These are phyloP conservation scores for Nicotiana attenuata DNA, from an alignment of 257 asterid genomes.

Conservation along the genomic window DNA sequence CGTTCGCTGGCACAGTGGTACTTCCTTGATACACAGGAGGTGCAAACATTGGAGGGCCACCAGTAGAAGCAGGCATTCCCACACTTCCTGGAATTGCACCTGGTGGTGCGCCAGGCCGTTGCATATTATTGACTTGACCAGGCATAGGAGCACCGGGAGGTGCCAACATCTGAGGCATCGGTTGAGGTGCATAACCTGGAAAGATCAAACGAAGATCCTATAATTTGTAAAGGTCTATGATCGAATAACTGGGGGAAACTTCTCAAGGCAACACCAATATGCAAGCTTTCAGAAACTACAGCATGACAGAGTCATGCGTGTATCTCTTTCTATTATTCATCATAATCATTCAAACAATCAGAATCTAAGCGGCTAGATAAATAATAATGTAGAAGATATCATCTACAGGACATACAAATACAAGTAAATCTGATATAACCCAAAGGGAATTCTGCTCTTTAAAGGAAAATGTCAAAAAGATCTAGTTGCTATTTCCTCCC, in stretches of 20 bases:
- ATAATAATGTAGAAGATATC: neutral
- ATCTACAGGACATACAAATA: neutral
- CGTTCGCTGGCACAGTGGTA: constrained; percentile 33
- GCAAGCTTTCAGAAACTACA: constrained; percentile 1
- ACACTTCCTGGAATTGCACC: constrained; percentile 61
- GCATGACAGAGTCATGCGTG: neutral
- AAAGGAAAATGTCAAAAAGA: neutral
- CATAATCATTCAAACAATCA: neutral
- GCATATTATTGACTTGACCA: constrained; percentile 67
- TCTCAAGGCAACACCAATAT: neutral
- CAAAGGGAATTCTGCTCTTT: neutral
- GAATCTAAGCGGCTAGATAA: neutral
- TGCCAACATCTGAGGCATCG: constrained; percentile 56
- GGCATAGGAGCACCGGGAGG: constrained; percentile 68
- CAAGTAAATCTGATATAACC: neutral
- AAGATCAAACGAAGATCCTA: neutral
- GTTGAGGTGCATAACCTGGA: constrained; percentile 54
- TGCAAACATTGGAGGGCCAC: constrained; percentile 44
- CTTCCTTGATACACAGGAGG: constrained; percentile 46
- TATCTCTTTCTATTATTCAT: neutral
- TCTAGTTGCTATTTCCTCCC: neutral
- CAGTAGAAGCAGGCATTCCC: constrained; percentile 47
- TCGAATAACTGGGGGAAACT: neutral
- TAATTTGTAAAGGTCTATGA: neutral
- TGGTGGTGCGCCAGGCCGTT: constrained; percentile 48